Evolutionary conservation across 768 basidiomycete species (phyloP).

Genomic region (Tulasnella sp.): DNA sequence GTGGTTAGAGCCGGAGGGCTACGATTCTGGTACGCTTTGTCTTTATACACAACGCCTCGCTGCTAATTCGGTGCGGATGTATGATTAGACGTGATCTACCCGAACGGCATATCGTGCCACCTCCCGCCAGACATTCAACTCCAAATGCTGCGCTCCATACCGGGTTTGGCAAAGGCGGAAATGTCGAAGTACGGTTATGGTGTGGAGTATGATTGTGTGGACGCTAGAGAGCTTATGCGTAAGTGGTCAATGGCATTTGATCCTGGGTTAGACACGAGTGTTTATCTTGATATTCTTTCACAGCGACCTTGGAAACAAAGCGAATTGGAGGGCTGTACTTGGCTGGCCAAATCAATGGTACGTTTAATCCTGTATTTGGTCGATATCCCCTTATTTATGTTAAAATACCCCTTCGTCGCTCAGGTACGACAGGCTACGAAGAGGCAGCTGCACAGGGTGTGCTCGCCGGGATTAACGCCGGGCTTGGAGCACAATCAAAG

Average conservation of each 20-base stretch:
- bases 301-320: conserved; percentile 79
- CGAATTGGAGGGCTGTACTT: conserved; percentile 79
- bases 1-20: conserved; percentile 90
- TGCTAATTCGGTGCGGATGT: neutral
- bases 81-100: conserved; percentile 66
- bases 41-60: neutral
- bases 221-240: conserved; percentile 72
- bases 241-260: too few relatives aligned
- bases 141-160: conserved; percentile 70
- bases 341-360: conserved; percentile 83
- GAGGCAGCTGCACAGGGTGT: conserved; percentile 87
- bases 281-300: too few relatives aligned
- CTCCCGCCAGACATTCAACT: conserved; percentile 81
- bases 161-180: conserved; percentile 73
- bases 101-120: conserved; percentile 81
- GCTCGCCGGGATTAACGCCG: conserved; percentile 85
- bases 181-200: conserved; percentile 84
- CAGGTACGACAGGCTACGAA: conserved; percentile 84
- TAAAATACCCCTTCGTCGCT: neutral
- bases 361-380: neutral
- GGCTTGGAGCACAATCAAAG: conserved; percentile 46
- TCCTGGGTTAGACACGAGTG: too few relatives aligned
- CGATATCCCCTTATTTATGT: neutral
- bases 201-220: conserved; percentile 86
- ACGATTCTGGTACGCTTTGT: conserved; percentile 55